A percentile compares a stretch with the other conserved stretches of the same genome.
Evolutionary conservation across 2,329 filamentous ascomycete genomes (phyloP).

Genomic region (Colletotrichum aenigma): DNA sequence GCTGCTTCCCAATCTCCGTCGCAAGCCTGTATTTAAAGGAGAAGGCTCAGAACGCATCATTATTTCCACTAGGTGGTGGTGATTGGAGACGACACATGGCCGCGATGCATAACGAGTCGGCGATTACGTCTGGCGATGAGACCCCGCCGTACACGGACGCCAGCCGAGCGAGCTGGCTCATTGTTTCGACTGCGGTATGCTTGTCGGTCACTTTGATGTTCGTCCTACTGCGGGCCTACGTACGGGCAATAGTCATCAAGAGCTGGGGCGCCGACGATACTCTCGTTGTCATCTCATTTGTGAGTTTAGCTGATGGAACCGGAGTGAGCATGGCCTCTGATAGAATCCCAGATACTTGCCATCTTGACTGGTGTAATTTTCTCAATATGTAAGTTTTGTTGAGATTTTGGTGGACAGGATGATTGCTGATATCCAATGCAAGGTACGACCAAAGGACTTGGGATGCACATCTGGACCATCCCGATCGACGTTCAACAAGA

Average conservation of each 20-base stretch:
- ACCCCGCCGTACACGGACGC: neutral
- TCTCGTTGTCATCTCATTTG: neutral
- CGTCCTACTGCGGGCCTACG: neutral
- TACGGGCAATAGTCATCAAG: neutral
- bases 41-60: neutral
- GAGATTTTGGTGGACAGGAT: too few species aligned
- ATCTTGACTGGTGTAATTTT: neutral
- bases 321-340: neutral
- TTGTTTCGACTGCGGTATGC: neutral
- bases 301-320: neutral
- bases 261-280: conserved; percentile 13
- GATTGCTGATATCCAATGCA: neutral
- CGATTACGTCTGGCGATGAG: neutral
- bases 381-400: neutral
- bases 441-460: conserved; percentile 1
- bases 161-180: neutral
- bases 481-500: neutral
- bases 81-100: neutral
- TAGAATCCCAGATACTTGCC: neutral
- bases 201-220: neutral
- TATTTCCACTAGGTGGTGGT: neutral
- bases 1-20: neutral
- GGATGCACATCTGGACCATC: neutral
- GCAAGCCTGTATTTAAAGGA: neutral
- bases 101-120: neutral